Evolutionary conservation across 2,329 filamentous ascomycete species (phyloP), one percentile per base, ranked within the genome.

Genomic region (Capronia americana): DNA sequence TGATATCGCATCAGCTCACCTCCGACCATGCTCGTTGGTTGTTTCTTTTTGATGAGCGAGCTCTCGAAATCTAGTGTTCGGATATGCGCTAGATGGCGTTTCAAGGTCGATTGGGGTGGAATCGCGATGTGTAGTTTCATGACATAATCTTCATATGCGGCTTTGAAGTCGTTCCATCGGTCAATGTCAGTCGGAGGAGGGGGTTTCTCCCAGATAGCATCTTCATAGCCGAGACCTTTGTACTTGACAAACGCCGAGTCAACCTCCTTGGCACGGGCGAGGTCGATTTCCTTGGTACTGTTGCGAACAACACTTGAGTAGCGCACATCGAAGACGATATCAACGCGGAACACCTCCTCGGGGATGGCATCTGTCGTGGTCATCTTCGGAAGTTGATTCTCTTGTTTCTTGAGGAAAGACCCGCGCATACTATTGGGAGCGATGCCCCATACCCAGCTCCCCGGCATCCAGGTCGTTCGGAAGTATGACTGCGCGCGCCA

Each of bases 1-100:
- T 99, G 95, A 74, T 99, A 98, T 38, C 88, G 87, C 93, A 98
- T 98, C 65, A 98, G 82, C 70, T 93, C 87, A 26, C 93, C 93
- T 41, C 91, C 88, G 34, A 86, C 86, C 7, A 98, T 82, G 14
- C 88, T 88, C 0, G 84, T 80, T 0, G 95, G 95, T 74, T 98
- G 94, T 14, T 82, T 79, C 44, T 88, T 82, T 69, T 92, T 84
- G 70, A 92, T 86, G 14, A 92, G 81, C 4, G 85, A 82, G n/a
- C 79, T 79, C 63, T 84, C 82, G 72, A 97, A 97, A 51, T 89
- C 81, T 48, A 84, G 80, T 11, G 80, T 78, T 69, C 92, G 89
- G 70, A 88, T 90, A n/a, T 85, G 82, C 34, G 86, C 85, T 48
- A 97, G 81, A 20, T 91, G 90, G 41, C 87, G 84, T 69, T 84